Conservation (phyloP, 495 filamentous ascomycete species). For the Oidiodendron maius region DNA sequence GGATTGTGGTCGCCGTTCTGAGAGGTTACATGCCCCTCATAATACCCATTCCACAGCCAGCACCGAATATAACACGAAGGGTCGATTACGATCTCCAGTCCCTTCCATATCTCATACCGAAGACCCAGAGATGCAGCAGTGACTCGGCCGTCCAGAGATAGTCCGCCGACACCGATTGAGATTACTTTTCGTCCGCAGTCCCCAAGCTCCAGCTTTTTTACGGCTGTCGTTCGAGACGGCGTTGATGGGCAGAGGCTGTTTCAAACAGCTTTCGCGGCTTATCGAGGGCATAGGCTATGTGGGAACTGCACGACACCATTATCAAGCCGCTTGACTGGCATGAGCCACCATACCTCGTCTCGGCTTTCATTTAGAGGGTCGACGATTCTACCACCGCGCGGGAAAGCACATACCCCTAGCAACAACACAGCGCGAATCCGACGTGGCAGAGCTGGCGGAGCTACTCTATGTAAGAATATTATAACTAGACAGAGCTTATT, state of each 20-base stretch:
- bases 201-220: slow-evolving; percentile 31
- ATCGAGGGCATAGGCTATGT: slow-evolving; percentile 8
- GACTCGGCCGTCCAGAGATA: slow-evolving; percentile 4
- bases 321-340: slow-evolving; percentile 12
- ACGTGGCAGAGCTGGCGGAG: slow-evolving; percentile 7
- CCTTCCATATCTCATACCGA: too few relatives aligned
- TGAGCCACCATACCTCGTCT: slow-evolving; percentile 11
- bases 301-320: slow-evolving; percentile 10
- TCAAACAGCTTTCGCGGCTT: slow-evolving; percentile 8
- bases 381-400: slow-evolving; percentile 10
- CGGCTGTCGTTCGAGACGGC: slow-evolving; percentile 45
- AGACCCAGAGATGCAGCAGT: slow-evolving; percentile 10
- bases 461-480: too few relatives aligned
- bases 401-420: slow-evolving; percentile 9
- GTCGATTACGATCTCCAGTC: too few relatives aligned
- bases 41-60: too few relatives aligned
- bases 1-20: too few relatives aligned
- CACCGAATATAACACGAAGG: slow-evolving; percentile 3
- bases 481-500: too few relatives aligned
- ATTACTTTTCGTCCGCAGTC: slow-evolving; percentile 10
- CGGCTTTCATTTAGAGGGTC: slow-evolving; percentile 7
- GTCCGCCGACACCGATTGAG: not conserved
- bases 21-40: too few relatives aligned
- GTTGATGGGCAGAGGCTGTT: slow-evolving; percentile 37
- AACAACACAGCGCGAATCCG: slow-evolving; percentile 2